Conservation (phyloP, 2,329 filamentous ascomycete genomes). For the Sclerotinia subarctica region DNA sequence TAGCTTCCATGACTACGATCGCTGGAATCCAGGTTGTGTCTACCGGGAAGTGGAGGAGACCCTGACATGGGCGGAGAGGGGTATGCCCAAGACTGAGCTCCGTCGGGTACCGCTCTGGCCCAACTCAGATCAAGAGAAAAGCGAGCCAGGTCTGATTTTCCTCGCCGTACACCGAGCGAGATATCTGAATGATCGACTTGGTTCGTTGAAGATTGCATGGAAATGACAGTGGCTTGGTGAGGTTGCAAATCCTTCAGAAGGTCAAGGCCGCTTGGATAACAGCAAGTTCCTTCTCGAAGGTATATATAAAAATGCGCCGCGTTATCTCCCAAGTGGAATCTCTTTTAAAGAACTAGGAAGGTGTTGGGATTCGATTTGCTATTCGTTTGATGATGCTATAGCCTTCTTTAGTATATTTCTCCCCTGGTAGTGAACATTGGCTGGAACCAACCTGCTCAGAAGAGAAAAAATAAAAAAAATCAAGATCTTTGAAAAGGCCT, state of each 20-base stretch:
- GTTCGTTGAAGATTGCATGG: constrained; percentile 55
- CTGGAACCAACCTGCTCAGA: constrained; percentile 7
- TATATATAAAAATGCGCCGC: constrained; percentile 24
- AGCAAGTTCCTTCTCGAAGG: constrained; percentile 22
- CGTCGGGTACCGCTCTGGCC: constrained; percentile 53
- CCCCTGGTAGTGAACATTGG: neutral
- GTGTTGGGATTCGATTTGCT: neutral
- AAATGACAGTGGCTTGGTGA: constrained; percentile 31
- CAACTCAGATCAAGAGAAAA: constrained; percentile 55
- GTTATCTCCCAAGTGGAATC: constrained; percentile 26
- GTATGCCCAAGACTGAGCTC: constrained; percentile 58
- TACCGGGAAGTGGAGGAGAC: constrained; percentile 60
- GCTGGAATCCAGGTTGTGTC: constrained; percentile 55
- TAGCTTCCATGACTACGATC: constrained; percentile 52
- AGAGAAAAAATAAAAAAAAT: neutral
- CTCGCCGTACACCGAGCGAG: constrained; percentile 58
- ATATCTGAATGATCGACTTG: constrained; percentile 41
- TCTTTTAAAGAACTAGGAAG: constrained; percentile 20
- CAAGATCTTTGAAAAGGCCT: neutral
- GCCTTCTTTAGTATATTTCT: constrained; percentile 7
- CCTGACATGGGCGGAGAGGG: constrained; percentile 74
- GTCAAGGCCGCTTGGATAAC: constrained; percentile 25
- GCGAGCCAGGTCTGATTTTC: constrained; percentile 52
- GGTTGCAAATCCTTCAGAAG: constrained; percentile 24
- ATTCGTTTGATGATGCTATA: constrained; percentile 4